These are phyloP conservation scores for Podila epigama DNA, from an alignment of 192 early-diverging fungal species.

Conservation along the genomic window DNA sequence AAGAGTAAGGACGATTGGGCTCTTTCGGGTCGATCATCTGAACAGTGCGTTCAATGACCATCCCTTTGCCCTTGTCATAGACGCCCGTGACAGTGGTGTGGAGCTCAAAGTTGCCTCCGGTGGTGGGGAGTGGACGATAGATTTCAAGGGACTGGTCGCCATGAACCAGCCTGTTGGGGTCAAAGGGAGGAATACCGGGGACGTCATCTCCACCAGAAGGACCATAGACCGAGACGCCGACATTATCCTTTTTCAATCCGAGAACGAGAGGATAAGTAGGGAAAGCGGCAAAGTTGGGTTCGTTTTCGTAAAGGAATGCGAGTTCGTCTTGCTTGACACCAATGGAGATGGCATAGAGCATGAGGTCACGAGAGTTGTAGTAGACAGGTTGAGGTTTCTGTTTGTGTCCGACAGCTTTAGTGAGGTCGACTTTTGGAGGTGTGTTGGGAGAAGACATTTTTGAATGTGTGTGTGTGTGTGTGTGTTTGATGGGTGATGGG, in stretches of 20 bases:
- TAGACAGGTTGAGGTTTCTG: slow-evolving; percentile 47
- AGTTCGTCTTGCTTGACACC: slow-evolving; percentile 66
- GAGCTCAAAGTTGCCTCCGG: slow-evolving; percentile 65
- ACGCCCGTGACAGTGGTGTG: slow-evolving; percentile 65
- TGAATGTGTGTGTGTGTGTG: neutral
- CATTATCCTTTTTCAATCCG: slow-evolving; percentile 57
- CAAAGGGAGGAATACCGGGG: slow-evolving; percentile 69
- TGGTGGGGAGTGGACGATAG: slow-evolving; percentile 63
- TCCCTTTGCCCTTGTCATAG: slow-evolving; percentile 77
- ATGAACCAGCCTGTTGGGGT: slow-evolving; percentile 76
- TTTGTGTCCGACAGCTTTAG: slow-evolving; percentile 65
- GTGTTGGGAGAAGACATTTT: neutral
- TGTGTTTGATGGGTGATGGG: neutral
- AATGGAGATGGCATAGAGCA: slow-evolving; percentile 78
- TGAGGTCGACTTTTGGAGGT: slow-evolving; percentile 50
- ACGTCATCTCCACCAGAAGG: slow-evolving; percentile 59
- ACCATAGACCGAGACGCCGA: slow-evolving; percentile 56
- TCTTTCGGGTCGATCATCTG: slow-evolving; percentile 60
- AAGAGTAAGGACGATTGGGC: slow-evolving; percentile 43
- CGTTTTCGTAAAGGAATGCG: slow-evolving; percentile 74
- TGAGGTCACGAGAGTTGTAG: slow-evolving; percentile 72
- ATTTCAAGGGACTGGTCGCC: slow-evolving; percentile 77
- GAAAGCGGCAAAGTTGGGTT: slow-evolving; percentile 68
- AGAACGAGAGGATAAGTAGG: slow-evolving; percentile 78
- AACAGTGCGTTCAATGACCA: slow-evolving; percentile 72